Base-by-base conservation (phyloP, 148 eudicot genomes). In the Rhododendron williamsianum region DNA sequence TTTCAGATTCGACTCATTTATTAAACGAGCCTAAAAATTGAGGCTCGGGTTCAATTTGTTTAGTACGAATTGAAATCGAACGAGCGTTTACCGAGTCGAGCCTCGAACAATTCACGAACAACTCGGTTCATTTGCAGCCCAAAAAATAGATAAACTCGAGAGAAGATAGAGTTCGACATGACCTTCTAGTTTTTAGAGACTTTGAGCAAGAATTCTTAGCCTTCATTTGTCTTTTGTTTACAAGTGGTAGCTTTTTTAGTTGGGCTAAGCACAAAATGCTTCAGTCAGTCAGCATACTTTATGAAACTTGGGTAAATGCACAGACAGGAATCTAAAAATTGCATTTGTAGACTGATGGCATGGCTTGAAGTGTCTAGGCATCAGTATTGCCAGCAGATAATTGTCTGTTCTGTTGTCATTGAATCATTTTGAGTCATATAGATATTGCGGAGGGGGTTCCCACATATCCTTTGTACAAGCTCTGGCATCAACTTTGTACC, bases 391-490 rank as follows among this genome's bases (percentile, higher is more conserved):
- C n/a, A 51, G 15, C 25, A 72, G 27, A 9, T 74, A 71, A 23
- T 77, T 4, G 16, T 71, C 30, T 81, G 25, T 71, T 25, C 43
- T 81, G 16, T 71, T 25, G 54, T 82, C n/a, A 21, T 69, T 86
- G 15, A 25, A 84, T 78, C 35, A 36, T 30, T 69, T 69, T 81
- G 9, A 79, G 76, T 87, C 30, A 5, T 27, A 58, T 87, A 91
- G 93, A 86, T 83, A 25, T 85, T 87, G 88, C 84, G 58, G 88
- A 81, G 74, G 91, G 93, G 48, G 92, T 94, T 86, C 96, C 96
- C 51, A 48, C 84, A 48, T 90, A 96, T 91, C 98, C 98, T 43
- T 84, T 96, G 38, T 94, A 93, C 90, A 96, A 92, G 91, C 81
- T 67, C 87, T 96, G 81, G 94, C 94, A 77, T 87, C 89, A 80